Base-by-base conservation (phyloP, 1,284 basidiomycete species). In the Xanthoconium separans region DNA sequence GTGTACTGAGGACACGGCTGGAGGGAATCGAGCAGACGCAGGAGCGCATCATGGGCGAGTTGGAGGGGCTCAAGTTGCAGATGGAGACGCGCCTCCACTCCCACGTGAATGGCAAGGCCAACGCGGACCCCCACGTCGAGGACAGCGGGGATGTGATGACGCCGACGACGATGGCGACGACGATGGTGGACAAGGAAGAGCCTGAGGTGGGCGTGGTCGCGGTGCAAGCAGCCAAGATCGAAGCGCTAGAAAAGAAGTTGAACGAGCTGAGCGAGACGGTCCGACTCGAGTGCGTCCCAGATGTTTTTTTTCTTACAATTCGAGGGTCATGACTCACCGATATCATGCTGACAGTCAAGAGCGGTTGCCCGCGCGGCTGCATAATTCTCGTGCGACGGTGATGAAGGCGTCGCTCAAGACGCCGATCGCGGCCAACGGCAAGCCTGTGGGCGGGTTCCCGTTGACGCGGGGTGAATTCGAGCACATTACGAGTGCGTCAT, bases 401-500 rank as follows among this genome's bases (percentile, higher is more conserved):
- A 58, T 65, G 61, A 66, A 61, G 29, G 59, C 27, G 16, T 6
- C 34, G 18, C 42, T 66, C 10, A 58, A 55, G 42, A 27, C 57
- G 12, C 62, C 65, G 0, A 9, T 52, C 0, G 40, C n/a, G 6
- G 13, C 43, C 13, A 56, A 55, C 2, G 62, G 62, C 34, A 67
- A 67, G 31, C 55, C 65, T 0, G 59, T 33, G 27, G 4, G 40
- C 1, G 53, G 51, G 15, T 67, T 64, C 53, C 63, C 63, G 8
- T 1, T 13, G 4, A 40, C 54, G 0, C 54, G 63, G 2, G 62
- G 62, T 31, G 63, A 67, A 31, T 64, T 64, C 16, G 63, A 64
- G 33, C 65, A 64, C 54, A 67, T 67, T n/a, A 64, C 63, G 29
- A 64, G 63, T 67, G 41, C 16, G 47, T 34, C 13, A 0, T 5